Evolutionary conservation across 2,329 filamentous ascomycete genomes (phyloP), one percentile per base, ranked within the genome.

Genomic region (Microsporum ferrugineum): DNA sequence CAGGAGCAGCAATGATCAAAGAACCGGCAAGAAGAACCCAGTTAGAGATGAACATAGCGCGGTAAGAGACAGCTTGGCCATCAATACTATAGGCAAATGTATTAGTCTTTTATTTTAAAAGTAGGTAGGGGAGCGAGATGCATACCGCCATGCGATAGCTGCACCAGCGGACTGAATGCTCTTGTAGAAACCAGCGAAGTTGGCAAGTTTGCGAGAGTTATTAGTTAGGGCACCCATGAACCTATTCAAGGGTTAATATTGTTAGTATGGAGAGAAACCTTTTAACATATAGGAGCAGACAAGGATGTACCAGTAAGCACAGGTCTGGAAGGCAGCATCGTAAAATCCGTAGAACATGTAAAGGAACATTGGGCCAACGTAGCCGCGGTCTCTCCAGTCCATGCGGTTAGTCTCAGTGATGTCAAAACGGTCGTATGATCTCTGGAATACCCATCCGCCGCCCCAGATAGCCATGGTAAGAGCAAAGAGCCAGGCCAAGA

Each of bases 211-310:
- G 73, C 91, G 89, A 63, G 88, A 85, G 65, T 92, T 95, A 82
- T 97, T 97, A 71, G 89, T 91, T 47, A 96, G 80, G 5, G 91
- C 84, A 58, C 92, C 92, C 88, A 97, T 96, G 78, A 88, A 91
- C 86, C 86, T 88, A 63, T 49, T 33, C 3, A 34, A 14, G 38
- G 7, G 7, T 47, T 8, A 27, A 58, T 38, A 0, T 41, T 4
- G 10, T 62, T 41, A 58, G 59, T 58, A 53, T 4, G n/a, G 14
- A 27, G 47, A 7, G 49, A 39, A 29, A 39, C 12, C 0, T 47
- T 23, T 57, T 57, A 51, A 31, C 4, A 41, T 33, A 17, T 31
- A 31, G 61, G 49, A 43, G 29, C 2, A 10, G 4, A 33, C 5
- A 58, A 57, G n/a, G 47, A 71, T 79, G 67, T 72, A 82, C 91